Conservation (phyloP, 345 rosid genomes). For the Eutrema japonicum region DNA sequence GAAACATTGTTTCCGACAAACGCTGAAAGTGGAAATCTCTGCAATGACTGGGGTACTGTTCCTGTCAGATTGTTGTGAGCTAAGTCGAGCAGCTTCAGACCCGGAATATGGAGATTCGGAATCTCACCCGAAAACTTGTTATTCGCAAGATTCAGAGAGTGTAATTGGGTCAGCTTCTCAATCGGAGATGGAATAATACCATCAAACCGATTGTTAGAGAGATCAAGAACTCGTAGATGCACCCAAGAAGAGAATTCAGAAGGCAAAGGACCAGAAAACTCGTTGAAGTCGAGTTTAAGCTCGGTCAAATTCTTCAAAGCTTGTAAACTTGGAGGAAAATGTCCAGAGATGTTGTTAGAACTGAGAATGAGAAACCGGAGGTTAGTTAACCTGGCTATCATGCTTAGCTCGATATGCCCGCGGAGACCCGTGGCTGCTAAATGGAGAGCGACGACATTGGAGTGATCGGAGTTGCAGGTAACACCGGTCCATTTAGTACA, state of each 20-base stretch:
- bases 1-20: slow-evolving; percentile 70
- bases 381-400: slow-evolving; percentile 66
- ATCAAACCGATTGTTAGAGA: slow-evolving; percentile 65
- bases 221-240: slow-evolving; percentile 59
- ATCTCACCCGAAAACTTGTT: slow-evolving; percentile 78
- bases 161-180: slow-evolving; percentile 54
- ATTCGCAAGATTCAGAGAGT: slow-evolving; percentile 60
- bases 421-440: slow-evolving; percentile 64
- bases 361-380: slow-evolving; percentile 67
- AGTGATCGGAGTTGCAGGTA: slow-evolving; percentile 58
- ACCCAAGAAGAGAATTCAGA: slow-evolving; percentile 68
- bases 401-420: slow-evolving; percentile 58
- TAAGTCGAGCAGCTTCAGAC: slow-evolving; percentile 61
- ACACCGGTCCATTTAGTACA: slow-evolving; percentile 87
- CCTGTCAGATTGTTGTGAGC: slow-evolving; percentile 76
- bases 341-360: slow-evolving; percentile 73
- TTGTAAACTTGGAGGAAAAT: slow-evolving; percentile 64
- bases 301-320: slow-evolving; percentile 62
- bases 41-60: slow-evolving; percentile 61
- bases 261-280: slow-evolving; percentile 69
- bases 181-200: slow-evolving; percentile 68
- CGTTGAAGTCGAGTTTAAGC: slow-evolving; percentile 72
- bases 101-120: slow-evolving; percentile 58
- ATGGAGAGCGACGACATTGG: slow-evolving; percentile 61
- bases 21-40: slow-evolving; percentile 64